Conservation (phyloP, 2,329 filamentous ascomycete species). For the Hypomyces rosellus region DNA sequence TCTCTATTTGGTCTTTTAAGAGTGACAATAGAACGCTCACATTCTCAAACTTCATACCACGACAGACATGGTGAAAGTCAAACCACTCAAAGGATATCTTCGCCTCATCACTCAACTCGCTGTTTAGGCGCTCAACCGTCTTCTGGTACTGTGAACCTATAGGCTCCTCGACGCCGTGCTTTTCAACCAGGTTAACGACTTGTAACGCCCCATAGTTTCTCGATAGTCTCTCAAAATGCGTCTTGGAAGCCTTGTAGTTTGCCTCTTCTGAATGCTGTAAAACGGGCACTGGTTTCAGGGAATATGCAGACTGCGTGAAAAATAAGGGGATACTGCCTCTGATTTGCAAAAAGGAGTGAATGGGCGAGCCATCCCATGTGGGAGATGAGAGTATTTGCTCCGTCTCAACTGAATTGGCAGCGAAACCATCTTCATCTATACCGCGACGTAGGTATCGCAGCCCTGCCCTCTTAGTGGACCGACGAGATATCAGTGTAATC, state of each 20-base stretch:
- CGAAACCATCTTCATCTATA: slow-evolving; percentile 80
- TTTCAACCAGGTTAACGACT: slow-evolving; percentile 80
- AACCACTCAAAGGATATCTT: slow-evolving; percentile 79
- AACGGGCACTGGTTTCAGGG: slow-evolving; percentile 78
- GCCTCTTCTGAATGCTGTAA: slow-evolving; percentile 73
- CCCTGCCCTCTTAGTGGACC: slow-evolving; percentile 79
- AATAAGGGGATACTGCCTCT: slow-evolving; percentile 90
- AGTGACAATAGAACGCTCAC: slow-evolving; percentile 72
- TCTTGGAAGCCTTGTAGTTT: slow-evolving; percentile 71
- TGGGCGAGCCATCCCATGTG: slow-evolving; percentile 56
- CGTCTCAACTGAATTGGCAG: slow-evolving; percentile 88
- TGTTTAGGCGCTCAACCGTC: slow-evolving; percentile 60
- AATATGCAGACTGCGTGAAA: slow-evolving; percentile 92
- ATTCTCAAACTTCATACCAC: slow-evolving; percentile 97
- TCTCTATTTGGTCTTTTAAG: slow-evolving; percentile 60
- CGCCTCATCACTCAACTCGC: slow-evolving; percentile 42
- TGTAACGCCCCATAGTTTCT: slow-evolving; percentile 71
- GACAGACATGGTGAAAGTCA: slow-evolving; percentile 87
- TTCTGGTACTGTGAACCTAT: slow-evolving; percentile 74
- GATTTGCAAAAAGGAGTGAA: slow-evolving; percentile 80
- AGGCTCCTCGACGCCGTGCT: slow-evolving; percentile 71
- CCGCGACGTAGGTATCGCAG: slow-evolving; percentile 85
- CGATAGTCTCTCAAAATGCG: slow-evolving; percentile 67
- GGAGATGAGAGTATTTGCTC: slow-evolving; percentile 82
- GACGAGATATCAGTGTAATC: slow-evolving; percentile 85